Evolutionary conservation across 2,329 filamentous ascomycete genomes (phyloP).

Genomic region (Aspergillus awamori): DNA sequence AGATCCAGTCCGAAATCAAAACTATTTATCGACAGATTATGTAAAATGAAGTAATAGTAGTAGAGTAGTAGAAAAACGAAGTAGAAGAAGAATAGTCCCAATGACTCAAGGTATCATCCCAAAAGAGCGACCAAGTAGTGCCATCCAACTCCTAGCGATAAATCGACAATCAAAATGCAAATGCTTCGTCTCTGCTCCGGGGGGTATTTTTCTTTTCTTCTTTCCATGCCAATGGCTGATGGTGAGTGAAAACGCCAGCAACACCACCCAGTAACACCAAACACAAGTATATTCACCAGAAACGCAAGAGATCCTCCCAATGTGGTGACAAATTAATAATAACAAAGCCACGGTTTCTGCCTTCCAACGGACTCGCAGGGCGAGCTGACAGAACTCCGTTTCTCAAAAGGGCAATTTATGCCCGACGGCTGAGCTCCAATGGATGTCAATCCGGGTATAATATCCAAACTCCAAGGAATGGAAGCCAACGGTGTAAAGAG

Average conservation of each 20-base stretch:
- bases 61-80: neutral
- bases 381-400: conserved; percentile 10
- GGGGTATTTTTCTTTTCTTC: conserved; percentile 27
- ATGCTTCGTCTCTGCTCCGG: conserved; percentile 18
- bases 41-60: conserved; percentile 1
- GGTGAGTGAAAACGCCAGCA: conserved; percentile 11
- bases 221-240: conserved; percentile 14
- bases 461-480: conserved; percentile 17
- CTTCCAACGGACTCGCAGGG: conserved; percentile 9
- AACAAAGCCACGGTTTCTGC: conserved; percentile 14
- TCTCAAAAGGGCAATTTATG: conserved; percentile 14
- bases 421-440: conserved; percentile 10
- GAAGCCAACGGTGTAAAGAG: conserved; percentile 9
- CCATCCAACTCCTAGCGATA: conserved; percentile 14
- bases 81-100: neutral
- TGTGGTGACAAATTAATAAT: conserved; percentile 19
- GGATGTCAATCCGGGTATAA: conserved; percentile 13
- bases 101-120: conserved; percentile 8
- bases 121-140: conserved; percentile 7
- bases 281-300: conserved; percentile 14
- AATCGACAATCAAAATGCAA: conserved; percentile 13
- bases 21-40: conserved; percentile 7
- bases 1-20: conserved; percentile 5
- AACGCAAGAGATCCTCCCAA: conserved; percentile 7
- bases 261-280: conserved; percentile 6